Evolutionary conservation across 2,329 filamentous ascomycete genomes (phyloP), one percentile per base, ranked within the genome.

Genomic region (Pseudopyrenochaeta lycopersici): DNA sequence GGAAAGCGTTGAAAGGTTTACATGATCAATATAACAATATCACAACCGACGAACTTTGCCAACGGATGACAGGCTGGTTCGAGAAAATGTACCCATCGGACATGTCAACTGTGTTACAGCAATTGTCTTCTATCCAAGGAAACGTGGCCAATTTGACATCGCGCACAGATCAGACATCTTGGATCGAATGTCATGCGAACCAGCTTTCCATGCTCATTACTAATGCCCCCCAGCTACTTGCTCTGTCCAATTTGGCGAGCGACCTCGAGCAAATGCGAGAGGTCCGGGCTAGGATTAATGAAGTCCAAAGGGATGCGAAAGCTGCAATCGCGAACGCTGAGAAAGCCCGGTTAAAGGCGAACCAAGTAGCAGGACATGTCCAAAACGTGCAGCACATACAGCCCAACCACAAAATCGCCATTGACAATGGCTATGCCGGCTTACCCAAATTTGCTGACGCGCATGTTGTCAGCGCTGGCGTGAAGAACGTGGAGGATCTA

Each of bases 1-100:
- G n/a, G 15, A 18, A 40, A 23, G 46, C 56, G 10, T 15, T 66
- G 0, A 55, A 49, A 7, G 52, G 33, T 9, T 44, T 72, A 2
- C 54, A 67, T 20, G 29, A 48, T 15, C 65, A 66, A 23, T 71
- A 64, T 21, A 54, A 69, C n/a, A 72, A 71, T 14, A 69, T 72
- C 27, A 58, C 46, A 7, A 68, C 68, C 0, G 62, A 62, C 14
- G 50, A 64, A 7, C 18, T 70, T 9, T 38, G 65, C 36, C 60
- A 64, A 15, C 52, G 53, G 39, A 72, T 72, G 58, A 60, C 62
- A 1, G 43, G 56, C n/a, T 64, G 60, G 62, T 61, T 72, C 27
- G n/a, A 60, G 14, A 46, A 60, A 15, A 51, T 35, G 15, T 68
- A 71, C 40, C 64, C 64, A 10, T 32, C 39, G 1, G 44, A 42